Percentiles rank a stretch among this genome's conserved stretches.
These are phyloP conservation scores for Zea mays DNA, from an alignment of 176 grass and related monocot genomes.

Conservation along the genomic window Zm-B73-REFERENCE-NAM-5.0 NC_050105.1:126274501-126275000, in stretches of 20 bases:
- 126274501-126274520: neutral
- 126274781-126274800: neutral
- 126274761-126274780: slow-evolving; percentile 5
- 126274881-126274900: slow-evolving; percentile 43
- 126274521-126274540: neutral
- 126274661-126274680: too few species aligned
- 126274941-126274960: slow-evolving; percentile 8
- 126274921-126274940: slow-evolving; percentile 41
- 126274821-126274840: slow-evolving; percentile 23
- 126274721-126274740: neutral
- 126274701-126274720: too few species aligned
- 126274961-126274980: slow-evolving; percentile 44
- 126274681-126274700: too few species aligned
- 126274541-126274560: neutral
- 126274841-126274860: slow-evolving; percentile 13
- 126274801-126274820: slow-evolving; percentile 1
- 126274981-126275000: slow-evolving; percentile 84
- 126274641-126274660: too few species aligned
- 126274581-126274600: neutral
- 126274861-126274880: slow-evolving; percentile 30
- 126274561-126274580: neutral
- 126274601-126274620: neutral
- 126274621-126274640: neutral
- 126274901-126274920: slow-evolving; percentile 24
- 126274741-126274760: slow-evolving; percentile 6